Base-by-base conservation (phyloP, 257 asterid genomes). In the Fraxinus quadrangulata region DNA sequence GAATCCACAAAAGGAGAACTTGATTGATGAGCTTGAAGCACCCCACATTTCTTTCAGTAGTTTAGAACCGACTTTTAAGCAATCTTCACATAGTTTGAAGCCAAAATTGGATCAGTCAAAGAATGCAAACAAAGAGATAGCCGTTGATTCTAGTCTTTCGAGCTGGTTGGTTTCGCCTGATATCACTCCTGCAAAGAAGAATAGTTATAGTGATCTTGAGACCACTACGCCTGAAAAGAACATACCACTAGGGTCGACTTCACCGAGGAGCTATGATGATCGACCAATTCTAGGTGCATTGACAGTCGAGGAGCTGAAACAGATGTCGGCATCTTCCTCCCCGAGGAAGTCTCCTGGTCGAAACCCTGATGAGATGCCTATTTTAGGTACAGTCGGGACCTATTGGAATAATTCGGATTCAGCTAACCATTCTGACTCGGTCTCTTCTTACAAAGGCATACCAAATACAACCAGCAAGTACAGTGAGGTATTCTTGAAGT, bases 271-370 rank as follows among this genome's bases (percentile, higher is more conserved):
- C 85, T 93, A 88, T 42, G 98, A 88, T 59, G 99, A 96, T 79
- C 86, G 99, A 34, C 99, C 99, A 6, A 93, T 96, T 81, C 89
- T 96, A 82, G 99, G 99, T 33, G 99, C 98, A 31, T 72, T 93
- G 86, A 96, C 98, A 2, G 90, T 92, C 56, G 99, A 96, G 47
- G 98, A 93, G 85, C 88, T 96, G 81, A 93, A 89, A 80, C 97
- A 92, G 72, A 77, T 89, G 23, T 86, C 93, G 4, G 86, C 87
- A 5, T 63, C 90, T 81, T 77, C 87, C 75, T 90, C 96, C n/a
- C 94, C 94, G 0, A 87, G 90, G 74, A 90, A 83, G 81, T 96
- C 99, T 37, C 98, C 98, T 19, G 78, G 90, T 74, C 89, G 84
- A 77, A 93, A 97, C 90, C 97, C 98, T 72, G 99, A 92, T 61